Evolutionary conservation across 495 filamentous ascomycete species (phyloP), one percentile per base, ranked within the genome.

Genomic region (Penicillium canescens): DNA sequence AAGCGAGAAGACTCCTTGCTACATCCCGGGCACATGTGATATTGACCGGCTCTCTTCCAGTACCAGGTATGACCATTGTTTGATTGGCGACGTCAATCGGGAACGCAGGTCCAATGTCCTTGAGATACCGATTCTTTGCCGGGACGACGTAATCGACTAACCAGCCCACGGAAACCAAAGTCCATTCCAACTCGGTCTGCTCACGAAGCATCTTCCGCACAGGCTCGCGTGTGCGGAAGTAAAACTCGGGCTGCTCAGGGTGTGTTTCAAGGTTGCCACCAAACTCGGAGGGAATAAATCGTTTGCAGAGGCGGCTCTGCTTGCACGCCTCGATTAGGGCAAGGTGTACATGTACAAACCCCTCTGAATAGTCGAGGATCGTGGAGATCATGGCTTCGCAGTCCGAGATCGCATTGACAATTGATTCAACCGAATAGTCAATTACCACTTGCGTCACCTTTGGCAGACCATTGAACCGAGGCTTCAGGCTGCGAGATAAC

Each of bases 101-200:
- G 14, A 38, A 38, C 10, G 36, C 36, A 38, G 36, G 36, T 7
- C 36, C 36, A 38, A 38, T 38, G 10, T 38, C 36, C 36, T 38
- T 38, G 36, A 38, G 36, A 38, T 38, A 38, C 14, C 36, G 36
- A 20, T 46, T 63, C 18, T 23, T 14, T 11, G 1, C 3, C 3
- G 54, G 46, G 3, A 69, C 18, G 23, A 69, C 62, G 42, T 71
- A 71, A 41, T 69, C 68, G 43, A 53, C 46, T 11, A 67, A 52
- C 61, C 59, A 67, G n/a, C 63, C 66, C 20, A 41, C 13, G 3
- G 54, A 59, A 21, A 70, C 12, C 0, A 61, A 14, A 16, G 65
- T 66, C 65, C 58, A 62, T 34, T 62, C 40, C 11, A 66, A 21
- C 6, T 54, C 23, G 2, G 2, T 23, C 14, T 43, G 34, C 1